Base-by-base conservation (phyloP, 768 basidiomycete genomes). In the Boletus eberwhitei region DNA sequence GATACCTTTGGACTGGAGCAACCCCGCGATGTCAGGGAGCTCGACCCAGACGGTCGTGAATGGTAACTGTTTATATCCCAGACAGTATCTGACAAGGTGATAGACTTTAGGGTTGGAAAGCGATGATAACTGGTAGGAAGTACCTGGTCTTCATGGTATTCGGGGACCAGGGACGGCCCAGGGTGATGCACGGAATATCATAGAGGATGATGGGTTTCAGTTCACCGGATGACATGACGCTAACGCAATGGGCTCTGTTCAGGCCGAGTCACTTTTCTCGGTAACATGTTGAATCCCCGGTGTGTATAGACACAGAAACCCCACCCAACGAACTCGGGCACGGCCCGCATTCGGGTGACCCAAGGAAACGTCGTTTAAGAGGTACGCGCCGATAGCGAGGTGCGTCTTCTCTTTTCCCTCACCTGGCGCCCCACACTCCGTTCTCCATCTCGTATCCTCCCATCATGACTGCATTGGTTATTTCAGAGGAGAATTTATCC, bases 401-500 rank as follows among this genome's bases (percentile, higher is more conserved):
- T n/a, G n/a, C n/a, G n/a, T n/a, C n/a, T n/a, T n/a, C n/a, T n/a
- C n/a, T n/a, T n/a, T n/a, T n/a, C n/a, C n/a, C n/a, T n/a, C n/a
- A n/a, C n/a, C n/a, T n/a, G n/a, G n/a, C n/a, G n/a, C n/a, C n/a
- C n/a, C n/a, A n/a, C n/a, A n/a, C n/a, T n/a, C n/a, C 35, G 24
- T 31, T 19, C 31, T 14, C 36, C 17, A 36, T 37, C n/a, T n/a
- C n/a, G n/a, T n/a, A n/a, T n/a, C 29, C 29, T 8, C 12, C 26
- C 39, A 38, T 43, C n/a, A n/a, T n/a, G n/a, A n/a, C n/a, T n/a
- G n/a, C 29, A 22, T 36, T 40, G 6, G 7, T 37, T 22, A 22
- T 44, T 22, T 17, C 67, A 97, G 93, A 64, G 86, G 87, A 61
- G 97, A 99, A 71, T 98, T 99, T 65, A 64, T 74, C 26, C 76